These are phyloP conservation scores for Botrytis cinerea DNA, from an alignment of 2,329 filamentous ascomycete genomes.

Conservation along the genomic window DNA sequence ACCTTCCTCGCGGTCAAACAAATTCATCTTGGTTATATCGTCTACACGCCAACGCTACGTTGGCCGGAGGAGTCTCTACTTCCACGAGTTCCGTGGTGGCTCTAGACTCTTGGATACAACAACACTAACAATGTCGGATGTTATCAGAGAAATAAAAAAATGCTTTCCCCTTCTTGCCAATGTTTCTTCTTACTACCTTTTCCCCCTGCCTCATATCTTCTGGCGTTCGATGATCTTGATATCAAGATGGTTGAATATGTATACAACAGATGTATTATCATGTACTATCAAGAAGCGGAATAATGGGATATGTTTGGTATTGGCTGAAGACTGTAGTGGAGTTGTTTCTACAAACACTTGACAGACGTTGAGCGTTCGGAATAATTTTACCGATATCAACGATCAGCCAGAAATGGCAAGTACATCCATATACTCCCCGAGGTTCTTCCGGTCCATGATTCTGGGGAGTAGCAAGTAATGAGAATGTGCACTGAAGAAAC, in stretches of 20 bases:
- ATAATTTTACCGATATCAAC: neutral
- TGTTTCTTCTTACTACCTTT: neutral
- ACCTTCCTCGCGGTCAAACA: neutral
- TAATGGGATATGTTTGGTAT: neutral
- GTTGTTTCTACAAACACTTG: neutral
- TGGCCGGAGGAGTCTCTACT: neutral
- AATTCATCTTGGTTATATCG: neutral
- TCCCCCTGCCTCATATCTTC: neutral
- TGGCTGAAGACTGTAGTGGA: neutral
- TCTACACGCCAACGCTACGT: neutral
- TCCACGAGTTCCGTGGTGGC: neutral
- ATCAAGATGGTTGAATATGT: neutral
- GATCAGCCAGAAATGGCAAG: neutral
- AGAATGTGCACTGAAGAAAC: neutral
- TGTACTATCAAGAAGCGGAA: neutral
- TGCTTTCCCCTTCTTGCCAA: neutral
- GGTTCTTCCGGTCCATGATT: neutral
- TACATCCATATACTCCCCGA: neutral
- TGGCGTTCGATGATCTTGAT: neutral
- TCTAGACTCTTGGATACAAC: neutral
- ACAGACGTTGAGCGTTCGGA: neutral
- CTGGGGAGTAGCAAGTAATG: neutral
- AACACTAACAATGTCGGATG: neutral
- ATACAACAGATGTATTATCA: neutral
- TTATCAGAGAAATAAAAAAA: too few relatives aligned